Conservation (phyloP, 2,329 filamentous ascomycete species). For the Phaeosphaeria sp. region DNA sequence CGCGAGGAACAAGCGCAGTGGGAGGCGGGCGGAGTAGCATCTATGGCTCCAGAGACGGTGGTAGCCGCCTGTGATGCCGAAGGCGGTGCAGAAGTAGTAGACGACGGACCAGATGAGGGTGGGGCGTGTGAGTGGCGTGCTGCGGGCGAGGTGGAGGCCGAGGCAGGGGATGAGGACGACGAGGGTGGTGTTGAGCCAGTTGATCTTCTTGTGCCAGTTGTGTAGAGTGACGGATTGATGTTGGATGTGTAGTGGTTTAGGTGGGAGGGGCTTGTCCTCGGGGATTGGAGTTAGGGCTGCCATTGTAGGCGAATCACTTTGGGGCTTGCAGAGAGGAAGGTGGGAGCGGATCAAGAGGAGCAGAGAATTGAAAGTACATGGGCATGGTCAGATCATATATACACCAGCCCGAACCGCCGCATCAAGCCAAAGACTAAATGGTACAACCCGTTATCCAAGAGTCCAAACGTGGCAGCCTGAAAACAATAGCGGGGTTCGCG, state of each 20-base stretch:
- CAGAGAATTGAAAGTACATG: neutral
- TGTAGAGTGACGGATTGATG: conserved; percentile 36
- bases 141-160: conserved; percentile 77
- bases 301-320: conserved; percentile 4
- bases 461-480: neutral
- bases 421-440: neutral
- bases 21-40: conserved; percentile 52
- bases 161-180: conserved; percentile 77
- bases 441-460: neutral
- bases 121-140: conserved; percentile 74
- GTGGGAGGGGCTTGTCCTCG: neutral
- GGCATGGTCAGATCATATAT: neutral
- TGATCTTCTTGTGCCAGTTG: conserved; percentile 90
- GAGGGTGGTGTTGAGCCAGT: conserved; percentile 86
- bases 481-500: neutral
- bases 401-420: neutral
- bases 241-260: conserved; percentile 23
- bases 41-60: conserved; percentile 75
- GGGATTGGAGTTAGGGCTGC: conserved; percentile 1
- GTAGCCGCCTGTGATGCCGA: conserved; percentile 66
- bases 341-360: neutral
- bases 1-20: conserved; percentile 55
- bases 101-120: conserved; percentile 75
- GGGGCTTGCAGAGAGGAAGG: no score
- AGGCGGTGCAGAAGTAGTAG: conserved; percentile 83